A percentile compares a stretch with the other conserved stretches of the same genome.
Conservation (phyloP, 2,329 filamentous ascomycete species). For the Aspergillus felis region DNA sequence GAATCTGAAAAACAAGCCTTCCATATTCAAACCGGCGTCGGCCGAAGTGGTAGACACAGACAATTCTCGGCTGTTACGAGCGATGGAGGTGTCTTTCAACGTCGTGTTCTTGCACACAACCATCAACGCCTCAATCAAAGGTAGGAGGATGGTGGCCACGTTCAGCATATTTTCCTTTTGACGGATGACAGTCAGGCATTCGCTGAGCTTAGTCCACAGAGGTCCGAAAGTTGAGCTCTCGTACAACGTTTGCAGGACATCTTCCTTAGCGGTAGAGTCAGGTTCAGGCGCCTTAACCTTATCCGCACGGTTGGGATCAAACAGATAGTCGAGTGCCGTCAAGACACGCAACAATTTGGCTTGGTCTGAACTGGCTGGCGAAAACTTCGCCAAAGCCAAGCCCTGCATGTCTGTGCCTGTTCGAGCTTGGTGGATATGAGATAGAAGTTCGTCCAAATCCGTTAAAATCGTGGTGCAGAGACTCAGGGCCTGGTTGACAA, state of each 20-base stretch:
- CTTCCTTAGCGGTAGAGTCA: constrained; percentile 66
- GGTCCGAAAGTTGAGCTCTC: constrained; percentile 85
- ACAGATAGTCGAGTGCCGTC: constrained; percentile 92
- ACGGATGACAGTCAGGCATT: constrained; percentile 81
- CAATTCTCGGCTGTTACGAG: constrained; percentile 60
- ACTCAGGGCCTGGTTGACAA: constrained; percentile 79
- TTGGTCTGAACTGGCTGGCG: constrained; percentile 91
- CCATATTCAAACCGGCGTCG: constrained; percentile 67
- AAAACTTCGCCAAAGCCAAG: constrained; percentile 90
- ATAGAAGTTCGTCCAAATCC: constrained; percentile 79
- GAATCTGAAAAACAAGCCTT: constrained; percentile 91
- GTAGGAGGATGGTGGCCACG: constrained; percentile 90
- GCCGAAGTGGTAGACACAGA: constrained; percentile 71
- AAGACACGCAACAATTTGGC: constrained; percentile 90
- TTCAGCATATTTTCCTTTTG: constrained; percentile 94
- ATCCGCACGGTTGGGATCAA: constrained; percentile 70
- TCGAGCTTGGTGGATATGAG: constrained; percentile 80
- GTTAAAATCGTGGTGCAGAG: constrained; percentile 79
- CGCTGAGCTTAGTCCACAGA: constrained; percentile 88
- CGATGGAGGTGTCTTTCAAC: constrained; percentile 60
- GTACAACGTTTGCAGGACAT: constrained; percentile 82
- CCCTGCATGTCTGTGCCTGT: constrained; percentile 94
- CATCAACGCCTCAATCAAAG: constrained; percentile 95
- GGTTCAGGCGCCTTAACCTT: constrained; percentile 51
- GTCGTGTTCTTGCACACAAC: constrained; percentile 98